Conservation (phyloP, 257 asterid species). For the Osmanthus fragrans region DNA sequence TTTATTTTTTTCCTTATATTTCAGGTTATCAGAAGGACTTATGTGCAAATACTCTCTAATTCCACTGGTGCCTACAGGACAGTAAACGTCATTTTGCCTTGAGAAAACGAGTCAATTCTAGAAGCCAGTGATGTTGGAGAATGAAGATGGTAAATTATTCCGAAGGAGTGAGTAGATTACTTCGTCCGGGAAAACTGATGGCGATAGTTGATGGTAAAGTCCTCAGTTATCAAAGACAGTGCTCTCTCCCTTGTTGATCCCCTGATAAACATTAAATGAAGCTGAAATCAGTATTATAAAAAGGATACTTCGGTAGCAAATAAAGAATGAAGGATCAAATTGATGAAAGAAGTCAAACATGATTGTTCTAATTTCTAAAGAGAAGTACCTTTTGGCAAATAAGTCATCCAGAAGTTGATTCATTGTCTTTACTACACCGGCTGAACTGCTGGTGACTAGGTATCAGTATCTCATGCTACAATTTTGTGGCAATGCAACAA, state of each 20-base stretch:
- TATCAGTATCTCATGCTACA: not conserved
- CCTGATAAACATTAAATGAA: constrained; percentile 15
- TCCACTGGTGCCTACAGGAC: not conserved
- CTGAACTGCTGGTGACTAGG: not conserved
- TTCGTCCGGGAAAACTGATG: constrained; percentile 23
- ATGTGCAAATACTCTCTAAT: not conserved
- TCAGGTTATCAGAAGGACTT: not conserved
- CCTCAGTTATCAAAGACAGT: constrained; percentile 20
- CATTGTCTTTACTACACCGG: constrained; percentile 18
- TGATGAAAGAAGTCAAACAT: not conserved
- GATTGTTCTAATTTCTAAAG: not conserved
- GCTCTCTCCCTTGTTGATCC: constrained; percentile 34
- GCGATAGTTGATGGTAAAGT: constrained; percentile 24
- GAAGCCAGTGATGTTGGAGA: not conserved
- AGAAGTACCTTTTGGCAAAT: constrained; percentile 32
- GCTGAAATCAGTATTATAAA: constrained; percentile 1
- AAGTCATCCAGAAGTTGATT: constrained; percentile 29
- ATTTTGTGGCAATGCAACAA: not conserved
- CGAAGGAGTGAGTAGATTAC: constrained; percentile 1
- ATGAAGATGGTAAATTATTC: not conserved
- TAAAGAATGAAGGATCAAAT: not conserved
- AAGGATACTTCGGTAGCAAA: not conserved
- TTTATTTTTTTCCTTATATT: not conserved
- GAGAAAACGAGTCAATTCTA: not conserved
- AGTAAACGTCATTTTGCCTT: not conserved